A percentile compares a stretch with the other conserved stretches of the same genome.
Evolutionary conservation across 1,284 basidiomycete genomes (phyloP).

Genomic region (Fomitopsis schrenkii): DNA sequence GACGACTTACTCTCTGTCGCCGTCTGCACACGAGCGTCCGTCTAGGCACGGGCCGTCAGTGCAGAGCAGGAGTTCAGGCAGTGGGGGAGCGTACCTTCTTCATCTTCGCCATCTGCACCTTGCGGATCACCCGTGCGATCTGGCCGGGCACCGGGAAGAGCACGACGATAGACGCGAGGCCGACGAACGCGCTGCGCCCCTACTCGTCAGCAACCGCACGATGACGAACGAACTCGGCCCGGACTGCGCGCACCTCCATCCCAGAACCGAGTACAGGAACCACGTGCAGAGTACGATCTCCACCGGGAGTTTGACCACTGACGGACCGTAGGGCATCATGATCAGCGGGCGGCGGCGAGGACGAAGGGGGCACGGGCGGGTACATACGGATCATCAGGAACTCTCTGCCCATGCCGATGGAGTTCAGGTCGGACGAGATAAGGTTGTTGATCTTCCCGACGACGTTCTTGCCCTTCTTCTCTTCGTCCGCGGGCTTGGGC

Average conservation of each 20-base stretch:
- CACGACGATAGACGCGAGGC: conserved; percentile 47
- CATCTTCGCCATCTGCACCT: conserved; percentile 29
- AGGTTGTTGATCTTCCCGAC: conserved; percentile 48
- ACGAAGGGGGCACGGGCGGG: too few relatives aligned
- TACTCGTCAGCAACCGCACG: not conserved
- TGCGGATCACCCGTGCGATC: conserved; percentile 27
- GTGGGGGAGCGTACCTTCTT: conserved; percentile 21
- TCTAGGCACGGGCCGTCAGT: conserved; percentile 22
- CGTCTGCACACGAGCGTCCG: conserved; percentile 45
- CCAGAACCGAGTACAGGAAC: conserved; percentile 39
- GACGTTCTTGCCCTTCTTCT: conserved; percentile 33
- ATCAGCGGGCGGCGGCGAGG: not conserved
- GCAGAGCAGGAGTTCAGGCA: conserved; percentile 14
- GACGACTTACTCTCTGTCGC: conserved; percentile 39
- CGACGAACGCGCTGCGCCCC: conserved; percentile 38
- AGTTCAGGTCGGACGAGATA: conserved; percentile 30
- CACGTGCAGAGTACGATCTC: conserved; percentile 28
- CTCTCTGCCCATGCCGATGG: conserved; percentile 31
- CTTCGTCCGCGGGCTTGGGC: conserved; percentile 5
- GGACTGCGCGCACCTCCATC: conserved; percentile 35
- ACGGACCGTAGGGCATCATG: too few relatives aligned
- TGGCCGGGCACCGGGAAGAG: conserved; percentile 49
- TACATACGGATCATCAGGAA: conserved; percentile 24
- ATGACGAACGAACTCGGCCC: conserved; percentile 26
- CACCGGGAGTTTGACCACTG: conserved; percentile 31